Base-by-base conservation (phyloP, 164 flowering plant species). In the grape (Vitis vinifera) region DNA sequence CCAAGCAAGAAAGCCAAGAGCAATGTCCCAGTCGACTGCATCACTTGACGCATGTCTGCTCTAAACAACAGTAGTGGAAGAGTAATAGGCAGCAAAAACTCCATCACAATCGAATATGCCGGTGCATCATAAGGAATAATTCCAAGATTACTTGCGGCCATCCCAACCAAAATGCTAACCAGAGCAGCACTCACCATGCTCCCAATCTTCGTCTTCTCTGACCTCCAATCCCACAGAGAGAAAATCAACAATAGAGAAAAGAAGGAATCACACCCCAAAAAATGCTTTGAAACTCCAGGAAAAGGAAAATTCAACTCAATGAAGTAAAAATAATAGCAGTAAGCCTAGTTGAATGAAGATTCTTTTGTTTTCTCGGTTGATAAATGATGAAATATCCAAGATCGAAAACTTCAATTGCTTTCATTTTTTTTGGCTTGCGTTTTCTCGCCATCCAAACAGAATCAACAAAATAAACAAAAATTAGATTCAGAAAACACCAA, bases 141-240 rank as follows among this genome's bases (percentile, higher is more conserved):
- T 66, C 98, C 97, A 29, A 93, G 60, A 81, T 93, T 93, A 75
- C 97, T 91, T 2, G 94, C 93, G 3, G 90, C 91, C 47, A 91
- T 89, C 10, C 89, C 95, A 58, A 91, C 79, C 71, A 93, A 75
- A 52, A 81, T 90, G 80, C 95, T 91, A 57, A 89, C 95, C 29
- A 90, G 52, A 2, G 97, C 90, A 12, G 90, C 95, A 76, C 98
- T 91, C 74, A 93, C 63, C 9, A 82, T 67, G 50, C 88, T 83
- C 51, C 98, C 95, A 49, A 90, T 72, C 80, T 86, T 85, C 31
- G 92, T 93, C 83, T 80, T 89, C 91, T 91, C 97, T 13, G 97
- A 91, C 97, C 98, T 91, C 74, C 75, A 71, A 67, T 53, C 3
- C 51, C 57, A 63, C 44, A 0, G 4, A 37, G 44, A 3, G 8